These are phyloP conservation scores for Talaromyces sp. DNA, from an alignment of 2,329 filamentous ascomycete species.

Conservation along the genomic window DNA sequence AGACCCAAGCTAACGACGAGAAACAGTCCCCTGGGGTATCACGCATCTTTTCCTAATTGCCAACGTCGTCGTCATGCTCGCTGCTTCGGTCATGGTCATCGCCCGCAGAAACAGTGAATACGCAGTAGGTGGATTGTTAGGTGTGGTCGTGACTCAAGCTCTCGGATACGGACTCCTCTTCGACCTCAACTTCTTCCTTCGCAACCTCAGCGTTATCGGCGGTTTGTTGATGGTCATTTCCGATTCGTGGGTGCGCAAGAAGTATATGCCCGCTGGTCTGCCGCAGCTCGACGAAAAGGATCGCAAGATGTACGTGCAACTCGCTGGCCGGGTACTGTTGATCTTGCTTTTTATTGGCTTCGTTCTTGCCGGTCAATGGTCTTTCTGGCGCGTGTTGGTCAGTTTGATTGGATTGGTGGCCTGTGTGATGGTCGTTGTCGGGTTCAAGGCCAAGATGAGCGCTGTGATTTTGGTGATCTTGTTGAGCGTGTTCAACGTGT, in stretches of 20 bases:
- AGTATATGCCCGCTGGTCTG: slow-evolving; percentile 89
- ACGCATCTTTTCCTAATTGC: slow-evolving; percentile 88
- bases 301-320: slow-evolving; percentile 99
- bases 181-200: slow-evolving; percentile 99
- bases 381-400: slow-evolving; percentile 77
- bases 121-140: slow-evolving; percentile 83
- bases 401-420: slow-evolving; percentile 80
- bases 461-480: slow-evolving; percentile 92
- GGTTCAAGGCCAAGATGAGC: slow-evolving; percentile 99
- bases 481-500: slow-evolving; percentile 89
- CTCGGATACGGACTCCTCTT: slow-evolving; percentile 97
- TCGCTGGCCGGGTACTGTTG: slow-evolving; percentile 87
- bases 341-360: slow-evolving; percentile 98
- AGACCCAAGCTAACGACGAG: not conserved
- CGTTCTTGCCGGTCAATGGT: slow-evolving; percentile 92
- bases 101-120: slow-evolving; percentile 87
- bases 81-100: slow-evolving; percentile 82
- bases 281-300: slow-evolving; percentile 97
- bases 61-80: slow-evolving; percentile 84
- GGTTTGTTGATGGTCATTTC: slow-evolving; percentile 96
- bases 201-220: slow-evolving; percentile 95
- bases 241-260: slow-evolving; percentile 97
- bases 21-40: slow-evolving; percentile 72
- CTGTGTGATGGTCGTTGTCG: slow-evolving; percentile 97
- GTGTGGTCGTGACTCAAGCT: slow-evolving; percentile 86